Conservation (phyloP, 768 basidiomycete species). For the Mycena vitilis region DNA sequence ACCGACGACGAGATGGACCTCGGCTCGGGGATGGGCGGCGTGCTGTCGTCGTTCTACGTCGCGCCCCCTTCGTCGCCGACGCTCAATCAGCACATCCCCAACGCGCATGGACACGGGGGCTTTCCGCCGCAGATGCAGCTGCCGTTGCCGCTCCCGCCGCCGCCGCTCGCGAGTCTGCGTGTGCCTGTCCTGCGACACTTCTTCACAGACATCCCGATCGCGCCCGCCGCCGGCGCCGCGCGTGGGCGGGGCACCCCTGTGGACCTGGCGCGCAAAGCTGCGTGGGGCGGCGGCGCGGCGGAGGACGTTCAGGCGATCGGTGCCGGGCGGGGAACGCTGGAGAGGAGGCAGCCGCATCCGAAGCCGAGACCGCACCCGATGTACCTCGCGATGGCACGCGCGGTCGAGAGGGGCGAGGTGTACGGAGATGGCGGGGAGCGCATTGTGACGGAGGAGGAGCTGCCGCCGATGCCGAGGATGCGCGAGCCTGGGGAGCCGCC, state of each 20-base stretch:
- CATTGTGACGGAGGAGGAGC: neutral
- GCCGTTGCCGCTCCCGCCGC: constrained; percentile 22
- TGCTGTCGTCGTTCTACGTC: constrained; percentile 31
- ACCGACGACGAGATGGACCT: constrained; percentile 18
- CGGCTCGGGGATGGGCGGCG: constrained; percentile 29
- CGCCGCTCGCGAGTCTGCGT: constrained; percentile 31
- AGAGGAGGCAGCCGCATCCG: constrained; percentile 31
- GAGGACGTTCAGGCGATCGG: constrained; percentile 4
- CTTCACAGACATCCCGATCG: constrained; percentile 30
- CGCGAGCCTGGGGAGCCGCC: constrained; percentile 22
- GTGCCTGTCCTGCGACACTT: constrained; percentile 27
- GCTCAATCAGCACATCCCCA: neutral
- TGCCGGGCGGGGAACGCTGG: constrained; percentile 27
- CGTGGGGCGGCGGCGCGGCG: constrained; percentile 20
- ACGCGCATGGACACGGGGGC: neutral
- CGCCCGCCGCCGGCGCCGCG: constrained; percentile 20
- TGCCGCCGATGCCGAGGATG: constrained; percentile 22
- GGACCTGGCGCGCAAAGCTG: constrained; percentile 18
- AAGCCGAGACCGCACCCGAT: constrained; percentile 32
- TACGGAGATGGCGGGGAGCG: constrained; percentile 1
- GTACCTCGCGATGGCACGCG: constrained; percentile 32
- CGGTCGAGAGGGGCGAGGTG: constrained; percentile 13
- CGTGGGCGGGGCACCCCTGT: constrained; percentile 31
- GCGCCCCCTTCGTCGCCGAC: neutral
- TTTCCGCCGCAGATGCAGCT: constrained; percentile 9